These are phyloP conservation scores for Gigaspora rosea DNA, from an alignment of 192 early-diverging fungal genomes.

Conservation along the genomic window DNA sequence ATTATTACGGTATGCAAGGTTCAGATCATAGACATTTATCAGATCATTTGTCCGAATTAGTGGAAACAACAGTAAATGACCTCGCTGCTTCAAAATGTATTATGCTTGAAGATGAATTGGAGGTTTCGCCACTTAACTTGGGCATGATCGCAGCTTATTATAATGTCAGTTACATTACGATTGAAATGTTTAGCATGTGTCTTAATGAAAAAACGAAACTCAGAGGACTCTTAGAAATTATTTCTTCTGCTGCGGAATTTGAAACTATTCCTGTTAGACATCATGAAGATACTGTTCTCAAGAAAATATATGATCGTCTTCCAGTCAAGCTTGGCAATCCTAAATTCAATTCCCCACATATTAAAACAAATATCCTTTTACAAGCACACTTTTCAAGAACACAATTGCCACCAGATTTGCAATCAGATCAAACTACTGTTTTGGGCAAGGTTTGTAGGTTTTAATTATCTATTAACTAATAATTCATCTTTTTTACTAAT, in stretches of 20 bases:
- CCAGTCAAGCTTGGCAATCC: conserved; percentile 72
- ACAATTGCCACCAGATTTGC: conserved; percentile 87
- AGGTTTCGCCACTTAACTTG: conserved; percentile 82
- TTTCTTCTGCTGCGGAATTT: conserved; percentile 93
- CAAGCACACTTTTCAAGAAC: conserved; percentile 95
- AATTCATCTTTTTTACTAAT: conserved; percentile 46
- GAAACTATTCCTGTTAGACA: conserved; percentile 90
- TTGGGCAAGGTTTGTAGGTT: conserved; percentile 37
- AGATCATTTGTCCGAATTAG: conserved; percentile 92
- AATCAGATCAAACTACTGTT: conserved; percentile 79
- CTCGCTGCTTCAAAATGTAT: conserved; percentile 87
- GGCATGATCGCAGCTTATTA: conserved; percentile 99
- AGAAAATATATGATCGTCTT: conserved; percentile 77
- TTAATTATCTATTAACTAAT: conserved; percentile 26
- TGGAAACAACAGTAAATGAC: conserved; percentile 88
- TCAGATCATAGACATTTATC: conserved; percentile 85
- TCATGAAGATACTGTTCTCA: conserved; percentile 83
- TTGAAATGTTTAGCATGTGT: conserved; percentile 91
- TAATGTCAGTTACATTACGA: conserved; percentile 91
- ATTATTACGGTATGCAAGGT: conserved; percentile 92
- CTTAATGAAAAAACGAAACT: conserved; percentile 86
- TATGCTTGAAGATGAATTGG: conserved; percentile 67
- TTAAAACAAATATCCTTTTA: conserved; percentile 90
- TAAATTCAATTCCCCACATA: conserved; percentile 85
- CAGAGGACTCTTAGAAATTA: conserved; percentile 89